phyloP scores from a whole-genome alignment of 768 basidiomycete species.

The Naganishia randhawae region DNA sequence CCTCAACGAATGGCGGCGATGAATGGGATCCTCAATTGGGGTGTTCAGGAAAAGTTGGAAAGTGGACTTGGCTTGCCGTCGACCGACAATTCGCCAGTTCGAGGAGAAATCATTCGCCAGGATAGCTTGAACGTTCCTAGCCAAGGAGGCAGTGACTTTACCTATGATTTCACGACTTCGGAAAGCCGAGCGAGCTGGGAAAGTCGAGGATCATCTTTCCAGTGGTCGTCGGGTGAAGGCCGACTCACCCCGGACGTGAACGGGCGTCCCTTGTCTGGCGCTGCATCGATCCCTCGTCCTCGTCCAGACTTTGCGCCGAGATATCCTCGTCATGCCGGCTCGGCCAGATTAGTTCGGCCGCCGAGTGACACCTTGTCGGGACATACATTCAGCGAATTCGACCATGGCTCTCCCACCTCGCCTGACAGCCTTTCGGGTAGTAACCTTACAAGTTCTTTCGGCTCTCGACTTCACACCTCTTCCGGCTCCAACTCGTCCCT shows the following conservation, averaged over 20 bases:
- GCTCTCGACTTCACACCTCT: slow-evolving; percentile 10
- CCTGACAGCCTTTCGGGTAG: slow-evolving; percentile 26
- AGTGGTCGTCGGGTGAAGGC: slow-evolving; percentile 44
- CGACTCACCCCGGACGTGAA: slow-evolving; percentile 33
- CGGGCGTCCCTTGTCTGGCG: slow-evolving; percentile 36
- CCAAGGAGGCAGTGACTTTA: slow-evolving; percentile 45
- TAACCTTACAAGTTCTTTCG: slow-evolving; percentile 22
- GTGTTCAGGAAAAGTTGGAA: slow-evolving; percentile 11
- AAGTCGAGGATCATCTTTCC: slow-evolving; percentile 40
- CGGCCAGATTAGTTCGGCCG: slow-evolving; percentile 38
- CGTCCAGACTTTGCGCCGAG: slow-evolving; percentile 48
- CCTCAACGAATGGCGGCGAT: slow-evolving; percentile 43
- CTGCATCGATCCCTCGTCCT: slow-evolving; percentile 43
- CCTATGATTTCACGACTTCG: slow-evolving; percentile 40
- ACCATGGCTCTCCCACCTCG: slow-evolving; percentile 11
- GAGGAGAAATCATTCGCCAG: slow-evolving; percentile 45
- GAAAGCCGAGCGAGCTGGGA: slow-evolving; percentile 48
- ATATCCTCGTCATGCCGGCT: slow-evolving; percentile 46
- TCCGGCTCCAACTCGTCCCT: slow-evolving; percentile 11
- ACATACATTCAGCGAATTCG: slow-evolving; percentile 45
- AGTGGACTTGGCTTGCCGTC: slow-evolving; percentile 9
- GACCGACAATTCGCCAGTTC: slow-evolving; percentile 34
- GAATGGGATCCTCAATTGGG: slow-evolving; percentile 45
- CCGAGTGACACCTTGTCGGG: slow-evolving; percentile 36
- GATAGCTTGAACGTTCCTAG: slow-evolving; percentile 20